Conservation (phyloP, 1,284 basidiomycete genomes). For the Ganoderma multipileum region DNA sequence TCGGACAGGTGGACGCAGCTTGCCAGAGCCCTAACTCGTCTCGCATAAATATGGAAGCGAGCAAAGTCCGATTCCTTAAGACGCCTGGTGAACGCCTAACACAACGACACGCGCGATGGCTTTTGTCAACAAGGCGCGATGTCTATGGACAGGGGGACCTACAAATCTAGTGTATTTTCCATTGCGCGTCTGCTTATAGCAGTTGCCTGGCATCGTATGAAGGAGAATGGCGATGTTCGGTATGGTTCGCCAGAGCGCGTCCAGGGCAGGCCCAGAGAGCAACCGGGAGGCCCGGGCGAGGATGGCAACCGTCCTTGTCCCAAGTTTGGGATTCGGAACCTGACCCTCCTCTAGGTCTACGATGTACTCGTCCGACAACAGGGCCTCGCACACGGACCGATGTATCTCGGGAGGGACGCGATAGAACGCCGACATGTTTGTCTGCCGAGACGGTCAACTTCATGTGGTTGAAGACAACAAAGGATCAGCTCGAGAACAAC, state of each 20-base stretch:
- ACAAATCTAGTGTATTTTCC: not conserved
- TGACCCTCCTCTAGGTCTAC: not conserved
- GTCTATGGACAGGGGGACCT: not conserved
- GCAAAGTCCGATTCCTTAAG: not conserved
- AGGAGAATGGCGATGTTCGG: constrained; percentile 8
- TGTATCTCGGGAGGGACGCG: not conserved
- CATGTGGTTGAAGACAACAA: not conserved
- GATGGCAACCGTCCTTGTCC: not conserved
- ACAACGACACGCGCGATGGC: too few species aligned
- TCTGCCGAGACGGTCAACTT: not conserved
- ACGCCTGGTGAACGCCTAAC: not conserved
- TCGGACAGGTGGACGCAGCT: not conserved
- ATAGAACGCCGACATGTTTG: not conserved
- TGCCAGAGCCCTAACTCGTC: not conserved
- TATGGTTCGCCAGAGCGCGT: constrained; percentile 3
- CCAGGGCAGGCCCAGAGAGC: not conserved
- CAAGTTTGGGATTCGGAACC: not conserved
- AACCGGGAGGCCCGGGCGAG: constrained; percentile 3
- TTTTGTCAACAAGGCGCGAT: not conserved
- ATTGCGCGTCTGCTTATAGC: not conserved
- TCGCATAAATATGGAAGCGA: not conserved
- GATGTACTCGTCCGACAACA: not conserved
- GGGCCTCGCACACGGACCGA: not conserved
- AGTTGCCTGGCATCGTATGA: constrained; percentile 5
- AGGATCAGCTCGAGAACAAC: not conserved